phyloP scores from a whole-genome alignment of 2,329 filamentous ascomycete genomes.

The Alternaria postmessia region DNA sequence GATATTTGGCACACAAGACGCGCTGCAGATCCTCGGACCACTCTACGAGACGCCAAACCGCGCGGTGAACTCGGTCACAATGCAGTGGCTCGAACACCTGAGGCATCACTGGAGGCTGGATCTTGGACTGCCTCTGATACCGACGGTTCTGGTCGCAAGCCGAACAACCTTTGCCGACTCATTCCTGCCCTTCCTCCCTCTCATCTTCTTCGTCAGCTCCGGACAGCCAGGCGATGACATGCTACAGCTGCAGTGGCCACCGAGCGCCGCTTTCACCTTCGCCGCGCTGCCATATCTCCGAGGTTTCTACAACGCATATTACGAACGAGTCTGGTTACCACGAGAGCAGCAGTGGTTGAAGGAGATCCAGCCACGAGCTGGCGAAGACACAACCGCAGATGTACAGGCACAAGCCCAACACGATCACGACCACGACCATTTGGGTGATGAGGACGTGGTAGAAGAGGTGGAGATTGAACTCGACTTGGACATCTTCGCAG shows the following conservation, averaged over 20 bases:
- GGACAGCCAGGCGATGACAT: constrained; percentile 53
- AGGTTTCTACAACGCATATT: constrained; percentile 69
- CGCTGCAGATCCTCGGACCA: constrained; percentile 61
- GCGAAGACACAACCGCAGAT: constrained; percentile 35
- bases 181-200: constrained; percentile 68
- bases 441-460: constrained; percentile 56
- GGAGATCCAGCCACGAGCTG: constrained; percentile 67
- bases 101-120: constrained; percentile 61
- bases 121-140: constrained; percentile 72
- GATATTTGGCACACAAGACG: constrained; percentile 71
- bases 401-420: constrained; percentile 26
- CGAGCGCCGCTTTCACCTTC: constrained; percentile 70
- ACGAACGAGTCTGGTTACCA: constrained; percentile 65
- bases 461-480: constrained; percentile 57
- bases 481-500: constrained; percentile 55
- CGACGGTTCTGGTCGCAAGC: constrained; percentile 71
- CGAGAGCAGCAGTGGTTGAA: constrained; percentile 68
- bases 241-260: constrained; percentile 70
- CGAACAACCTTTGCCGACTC: constrained; percentile 70
- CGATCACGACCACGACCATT: constrained; percentile 35
- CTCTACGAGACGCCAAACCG: constrained; percentile 46
- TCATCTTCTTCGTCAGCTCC: constrained; percentile 67
- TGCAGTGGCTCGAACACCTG: constrained; percentile 37
- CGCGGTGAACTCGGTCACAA: constrained; percentile 42
- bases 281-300: constrained; percentile 72